Evolutionary conservation across 805 yeast genomes (phyloP).

Genomic region (Metschnikowia peoriensis): DNA sequence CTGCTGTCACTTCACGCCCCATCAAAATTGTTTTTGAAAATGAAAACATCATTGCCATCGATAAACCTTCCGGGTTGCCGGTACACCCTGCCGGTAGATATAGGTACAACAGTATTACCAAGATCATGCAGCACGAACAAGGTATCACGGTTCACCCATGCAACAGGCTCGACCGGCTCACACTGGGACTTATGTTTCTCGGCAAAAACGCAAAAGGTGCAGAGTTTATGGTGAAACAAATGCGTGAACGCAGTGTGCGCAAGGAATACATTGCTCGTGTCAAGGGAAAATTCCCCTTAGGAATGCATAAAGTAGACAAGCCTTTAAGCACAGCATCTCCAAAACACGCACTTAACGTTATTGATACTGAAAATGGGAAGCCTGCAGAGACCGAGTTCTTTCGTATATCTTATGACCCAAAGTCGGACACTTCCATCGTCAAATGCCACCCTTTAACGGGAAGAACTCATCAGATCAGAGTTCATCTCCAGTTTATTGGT

Average conservation of each 20-base stretch:
- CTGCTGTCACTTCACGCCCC: constrained; percentile 63
- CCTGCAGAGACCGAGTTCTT: constrained; percentile 72
- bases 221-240: constrained; percentile 67
- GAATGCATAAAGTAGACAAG: constrained; percentile 54
- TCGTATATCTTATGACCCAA: constrained; percentile 61
- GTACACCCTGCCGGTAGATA: constrained; percentile 93
- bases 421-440: constrained; percentile 63
- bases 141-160: constrained; percentile 71
- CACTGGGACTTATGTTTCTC: constrained; percentile 91
- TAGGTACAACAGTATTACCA: constrained; percentile 72
- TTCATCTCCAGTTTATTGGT: constrained; percentile 87
- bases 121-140: constrained; percentile 68
- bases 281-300: constrained; percentile 74
- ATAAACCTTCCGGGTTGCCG: constrained; percentile 93
- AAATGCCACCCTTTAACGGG: constrained; percentile 88
- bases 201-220: constrained; percentile 83
- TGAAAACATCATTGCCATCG: constrained; percentile 75
- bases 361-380: constrained; percentile 53
- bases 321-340: constrained; percentile 75
- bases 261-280: constrained; percentile 90
- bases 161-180: constrained; percentile 83
- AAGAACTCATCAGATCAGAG: constrained; percentile 92
- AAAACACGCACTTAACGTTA: constrained; percentile 61
- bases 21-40: constrained; percentile 71
- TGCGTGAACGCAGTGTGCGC: constrained; percentile 66